Base-by-base conservation (phyloP, 331 rosid genomes). In the Arachis monticola region DNA sequence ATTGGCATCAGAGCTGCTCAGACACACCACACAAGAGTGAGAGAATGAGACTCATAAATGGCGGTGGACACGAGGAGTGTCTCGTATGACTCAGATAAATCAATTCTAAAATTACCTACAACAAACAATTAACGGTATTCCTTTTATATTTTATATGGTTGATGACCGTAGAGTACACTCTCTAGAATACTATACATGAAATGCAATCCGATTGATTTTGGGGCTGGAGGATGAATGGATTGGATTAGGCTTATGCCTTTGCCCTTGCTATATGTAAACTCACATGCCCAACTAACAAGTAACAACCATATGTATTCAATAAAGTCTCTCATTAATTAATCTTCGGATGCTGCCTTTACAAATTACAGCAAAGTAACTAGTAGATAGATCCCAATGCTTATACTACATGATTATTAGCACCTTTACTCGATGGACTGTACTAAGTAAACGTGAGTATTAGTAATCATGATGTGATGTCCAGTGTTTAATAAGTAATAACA, bases 11-110 rank as follows among this genome's bases (percentile, higher is more conserved):
- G 74, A 70, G 80, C 73, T 12, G 17, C 31, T 6, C 80, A 12
- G 80, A 17, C 22, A 17, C 22, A 17, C 22, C 22, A 17, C 22
- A 17, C 22, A 17, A 17, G 22, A 63, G 7, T 70, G 47, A 32
- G 59, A 46, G 48, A 32, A 53, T 10, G 1, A 17, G 48, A 40
- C 52, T 75, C 73, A 85, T 83, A 85, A 87, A 87, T 80, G 89
- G 96, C 91, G 91, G 86, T 84, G 77, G 79, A 84, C 87, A 72
- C 91, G 89, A 93, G 96, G 83, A 11, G 56, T 4, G 17, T 4
- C 3, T 3, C 40, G 56, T 10, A 13, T 10, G 32, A 60, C 45
- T 66, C 77, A 13, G 35, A 75, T 45, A 48, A 0, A 79, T 65
- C 59, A 72, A 17, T 47, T 84, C 79, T 41, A 41, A 41, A 41